A percentile compares a stretch with the other conserved stretches of the same genome.
Evolutionary conservation across 441 rosid species (phyloP).

Genomic region (Populus hybrid): DNA sequence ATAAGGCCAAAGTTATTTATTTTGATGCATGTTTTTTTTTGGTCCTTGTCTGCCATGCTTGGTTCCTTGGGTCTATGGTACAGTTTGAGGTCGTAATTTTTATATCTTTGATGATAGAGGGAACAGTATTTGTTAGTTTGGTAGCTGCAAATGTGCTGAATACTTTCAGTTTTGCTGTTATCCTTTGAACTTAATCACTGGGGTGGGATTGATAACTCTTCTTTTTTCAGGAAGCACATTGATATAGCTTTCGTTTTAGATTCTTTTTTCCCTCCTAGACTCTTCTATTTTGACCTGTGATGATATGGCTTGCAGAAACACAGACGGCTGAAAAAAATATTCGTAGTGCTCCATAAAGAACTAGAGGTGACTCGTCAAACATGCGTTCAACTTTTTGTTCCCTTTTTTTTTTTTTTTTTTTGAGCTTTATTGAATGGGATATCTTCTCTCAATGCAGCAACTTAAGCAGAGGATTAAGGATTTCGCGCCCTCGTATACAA

Average conservation of each 20-base stretch:
- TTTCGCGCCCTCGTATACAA: constrained; percentile 37
- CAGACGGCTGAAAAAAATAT: constrained; percentile 78
- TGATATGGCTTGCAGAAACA: constrained; percentile 63
- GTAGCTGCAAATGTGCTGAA: neutral
- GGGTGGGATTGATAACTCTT: neutral
- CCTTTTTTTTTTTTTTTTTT: neutral
- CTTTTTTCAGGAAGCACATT: neutral
- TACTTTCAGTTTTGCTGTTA: neutral
- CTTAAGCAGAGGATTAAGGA: constrained; percentile 82
- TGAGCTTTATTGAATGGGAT: neutral
- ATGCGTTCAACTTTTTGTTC: neutral
- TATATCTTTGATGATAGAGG: neutral
- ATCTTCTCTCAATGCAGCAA: constrained; percentile 51
- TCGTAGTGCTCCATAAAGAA: constrained; percentile 80
- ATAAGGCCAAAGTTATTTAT: neutral
- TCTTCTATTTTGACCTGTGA: constrained; percentile 6
- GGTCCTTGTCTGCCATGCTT: neutral
- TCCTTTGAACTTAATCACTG: neutral
- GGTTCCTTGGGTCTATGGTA: neutral
- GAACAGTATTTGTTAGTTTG: neutral
- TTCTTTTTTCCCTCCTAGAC: neutral
- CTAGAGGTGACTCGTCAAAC: constrained; percentile 50
- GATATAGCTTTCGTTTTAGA: neutral
- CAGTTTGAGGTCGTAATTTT: neutral
- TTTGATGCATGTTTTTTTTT: neutral